A percentile compares a stretch with the other conserved stretches of the same genome.
phyloP scores from a whole-genome alignment of 2,329 filamentous ascomycete species.

The Aspergillus sp. region DNA sequence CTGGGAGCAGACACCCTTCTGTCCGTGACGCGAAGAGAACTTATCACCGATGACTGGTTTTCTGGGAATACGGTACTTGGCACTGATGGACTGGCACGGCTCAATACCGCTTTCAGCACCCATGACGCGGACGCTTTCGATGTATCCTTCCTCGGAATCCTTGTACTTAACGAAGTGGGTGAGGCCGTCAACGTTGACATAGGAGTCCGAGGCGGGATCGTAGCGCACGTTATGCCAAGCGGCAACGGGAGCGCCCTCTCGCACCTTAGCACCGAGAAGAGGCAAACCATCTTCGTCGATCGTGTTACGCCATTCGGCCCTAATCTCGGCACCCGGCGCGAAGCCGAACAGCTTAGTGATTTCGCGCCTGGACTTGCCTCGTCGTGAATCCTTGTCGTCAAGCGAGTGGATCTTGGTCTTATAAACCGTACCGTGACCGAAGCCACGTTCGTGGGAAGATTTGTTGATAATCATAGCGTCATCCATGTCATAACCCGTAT shows the following conservation, averaged over 20 bases:
- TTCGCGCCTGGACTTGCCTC: constrained; percentile 64
- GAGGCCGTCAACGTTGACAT: constrained; percentile 80
- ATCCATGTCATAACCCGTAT: constrained; percentile 99
- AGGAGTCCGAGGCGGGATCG: constrained; percentile 67
- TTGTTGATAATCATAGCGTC: constrained; percentile 99
- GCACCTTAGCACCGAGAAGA: constrained; percentile 72
- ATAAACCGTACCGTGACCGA: constrained; percentile 94
- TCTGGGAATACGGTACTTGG: constrained; percentile 90
- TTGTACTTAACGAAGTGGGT: constrained; percentile 95
- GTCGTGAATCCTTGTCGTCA: constrained; percentile 70
- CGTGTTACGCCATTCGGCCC: constrained; percentile 66
- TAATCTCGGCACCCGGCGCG: constrained; percentile 72
- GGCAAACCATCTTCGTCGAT: constrained; percentile 89
- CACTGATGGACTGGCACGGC: constrained; percentile 80
- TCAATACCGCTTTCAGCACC: constrained; percentile 81
- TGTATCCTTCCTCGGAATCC: constrained; percentile 80
- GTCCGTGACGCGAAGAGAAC: constrained; percentile 96
- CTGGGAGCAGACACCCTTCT: constrained; percentile 95
- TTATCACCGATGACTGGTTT: constrained; percentile 96
- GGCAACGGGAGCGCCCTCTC: constrained; percentile 79
- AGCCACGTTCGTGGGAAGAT: constrained; percentile 90
- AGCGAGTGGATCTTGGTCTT: constrained; percentile 93
- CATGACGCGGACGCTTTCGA: constrained; percentile 90
- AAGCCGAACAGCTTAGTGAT: constrained; percentile 88
- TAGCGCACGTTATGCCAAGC: constrained; percentile 86